phyloP scores from a whole-genome alignment of 768 basidiomycete species.

The Mycena latifolia region DNA sequence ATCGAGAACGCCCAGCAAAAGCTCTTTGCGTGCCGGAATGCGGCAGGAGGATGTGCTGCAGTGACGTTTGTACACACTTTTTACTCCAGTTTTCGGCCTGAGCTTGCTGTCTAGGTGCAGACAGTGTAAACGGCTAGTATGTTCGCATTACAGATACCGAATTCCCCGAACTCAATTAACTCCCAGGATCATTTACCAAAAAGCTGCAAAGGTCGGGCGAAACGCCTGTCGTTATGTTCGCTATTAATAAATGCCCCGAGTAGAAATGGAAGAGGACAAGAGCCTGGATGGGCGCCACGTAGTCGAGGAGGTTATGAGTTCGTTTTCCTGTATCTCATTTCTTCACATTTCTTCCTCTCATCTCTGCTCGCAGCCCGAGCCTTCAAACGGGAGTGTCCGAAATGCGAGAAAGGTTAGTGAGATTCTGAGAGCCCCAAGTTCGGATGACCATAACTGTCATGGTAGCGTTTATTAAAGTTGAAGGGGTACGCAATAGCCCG shows the following conservation, averaged over 20 bases:
- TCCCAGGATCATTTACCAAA: conserved; percentile 84
- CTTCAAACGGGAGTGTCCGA: conserved; percentile 90
- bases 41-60: conserved; percentile 68
- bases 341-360: background rate
- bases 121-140: conserved; percentile 78
- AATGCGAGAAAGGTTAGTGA: conserved; percentile 77
- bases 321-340: no score
- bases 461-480: conserved; percentile 3
- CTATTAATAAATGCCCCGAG: conserved; percentile 14
- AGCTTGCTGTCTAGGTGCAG: conserved; percentile 67
- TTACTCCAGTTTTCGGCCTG: background rate
- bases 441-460: background rate
- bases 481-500: background rate
- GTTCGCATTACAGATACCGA: conserved; percentile 39
- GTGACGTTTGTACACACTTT: conserved; percentile 47
- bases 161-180: conserved; percentile 21
- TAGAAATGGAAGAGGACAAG: conserved; percentile 83
- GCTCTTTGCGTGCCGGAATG: conserved; percentile 67
- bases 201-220: conserved; percentile 74
- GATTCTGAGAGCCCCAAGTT: no score
- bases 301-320: conserved; percentile 96
- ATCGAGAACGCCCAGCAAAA: conserved; percentile 76
- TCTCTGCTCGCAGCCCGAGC: conserved; percentile 67
- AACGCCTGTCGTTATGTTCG: conserved; percentile 1
- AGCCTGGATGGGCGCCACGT: conserved; percentile 80